Conservation (phyloP, 371 early-diverging fungal species). For the Syncephalastrum monosporum region DNA sequence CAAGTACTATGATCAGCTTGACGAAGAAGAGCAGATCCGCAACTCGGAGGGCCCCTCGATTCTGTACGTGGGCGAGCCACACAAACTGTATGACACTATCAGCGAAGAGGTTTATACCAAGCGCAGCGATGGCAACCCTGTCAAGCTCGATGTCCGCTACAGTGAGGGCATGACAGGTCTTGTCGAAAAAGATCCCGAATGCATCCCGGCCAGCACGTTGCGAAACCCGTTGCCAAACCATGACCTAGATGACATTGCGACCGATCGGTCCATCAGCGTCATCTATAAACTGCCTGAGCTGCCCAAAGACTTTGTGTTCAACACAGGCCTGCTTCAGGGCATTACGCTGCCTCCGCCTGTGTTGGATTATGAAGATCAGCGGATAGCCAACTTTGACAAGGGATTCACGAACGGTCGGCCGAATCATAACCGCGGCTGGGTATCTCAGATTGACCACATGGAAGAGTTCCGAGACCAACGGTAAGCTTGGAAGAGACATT, state of each 20-base stretch:
- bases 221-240: constrained; percentile 65
- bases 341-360: constrained; percentile 44
- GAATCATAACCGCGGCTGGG: constrained; percentile 35
- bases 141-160: constrained; percentile 56
- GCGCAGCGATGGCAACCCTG: constrained; percentile 40
- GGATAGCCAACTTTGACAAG: constrained; percentile 53
- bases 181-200: constrained; percentile 63
- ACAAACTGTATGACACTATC: constrained; percentile 67
- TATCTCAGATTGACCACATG: constrained; percentile 44
- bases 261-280: constrained; percentile 62
- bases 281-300: constrained; percentile 47
- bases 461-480: constrained; percentile 41
- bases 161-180: constrained; percentile 65
- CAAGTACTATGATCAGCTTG: constrained; percentile 64
- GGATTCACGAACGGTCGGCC: constrained; percentile 24
- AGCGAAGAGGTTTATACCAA: constrained; percentile 63
- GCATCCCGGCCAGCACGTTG: constrained; percentile 72
- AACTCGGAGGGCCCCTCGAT: constrained; percentile 78
- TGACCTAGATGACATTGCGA: constrained; percentile 57
- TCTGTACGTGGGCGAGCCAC: constrained; percentile 65
- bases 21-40: constrained; percentile 72
- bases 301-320: constrained; percentile 41
- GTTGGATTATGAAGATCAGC: constrained; percentile 54
- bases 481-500: constrained; percentile 15
- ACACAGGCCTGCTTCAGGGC: constrained; percentile 51